phyloP scores from a whole-genome alignment of 257 asterid species.

The Solanum piurae region DNA sequence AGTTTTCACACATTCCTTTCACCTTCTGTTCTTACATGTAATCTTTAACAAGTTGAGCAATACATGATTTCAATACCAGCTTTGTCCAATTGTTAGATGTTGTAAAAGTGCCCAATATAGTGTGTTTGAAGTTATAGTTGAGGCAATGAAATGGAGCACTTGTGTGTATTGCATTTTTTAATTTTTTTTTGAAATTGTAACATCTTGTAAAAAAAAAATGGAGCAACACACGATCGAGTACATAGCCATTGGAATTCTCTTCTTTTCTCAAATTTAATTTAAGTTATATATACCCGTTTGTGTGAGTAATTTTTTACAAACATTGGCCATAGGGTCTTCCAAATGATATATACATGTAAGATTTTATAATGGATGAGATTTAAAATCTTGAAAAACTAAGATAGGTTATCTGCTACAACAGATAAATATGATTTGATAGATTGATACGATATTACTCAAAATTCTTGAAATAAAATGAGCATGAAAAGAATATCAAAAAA shows the following conservation, averaged over 20 bases:
- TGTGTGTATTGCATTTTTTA: neutral
- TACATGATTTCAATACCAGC: neutral
- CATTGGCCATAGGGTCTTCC: neutral
- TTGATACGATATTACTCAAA: neutral
- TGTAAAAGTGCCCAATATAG: neutral
- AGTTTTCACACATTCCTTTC: neutral
- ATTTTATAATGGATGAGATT: neutral
- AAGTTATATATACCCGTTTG: neutral
- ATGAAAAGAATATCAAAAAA: neutral
- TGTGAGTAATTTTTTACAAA: neutral
- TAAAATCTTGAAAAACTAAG: neutral
- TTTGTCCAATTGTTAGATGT: neutral
- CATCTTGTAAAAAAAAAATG: neutral
- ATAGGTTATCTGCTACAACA: neutral
- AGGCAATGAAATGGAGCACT: neutral
- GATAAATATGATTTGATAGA: neutral
- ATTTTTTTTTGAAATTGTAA: too few relatives aligned
- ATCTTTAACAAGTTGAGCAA: neutral
- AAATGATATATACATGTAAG: neutral
- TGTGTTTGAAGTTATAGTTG: neutral
- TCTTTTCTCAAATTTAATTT: neutral
- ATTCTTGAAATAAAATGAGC: neutral
- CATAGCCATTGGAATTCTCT: neutral
- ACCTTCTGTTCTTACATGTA: neutral
- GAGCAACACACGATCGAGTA: neutral